Evolutionary conservation across 139 green algal genomes (phyloP).

Genomic region (Auxenochlorella pyrenoidosa): DNA sequence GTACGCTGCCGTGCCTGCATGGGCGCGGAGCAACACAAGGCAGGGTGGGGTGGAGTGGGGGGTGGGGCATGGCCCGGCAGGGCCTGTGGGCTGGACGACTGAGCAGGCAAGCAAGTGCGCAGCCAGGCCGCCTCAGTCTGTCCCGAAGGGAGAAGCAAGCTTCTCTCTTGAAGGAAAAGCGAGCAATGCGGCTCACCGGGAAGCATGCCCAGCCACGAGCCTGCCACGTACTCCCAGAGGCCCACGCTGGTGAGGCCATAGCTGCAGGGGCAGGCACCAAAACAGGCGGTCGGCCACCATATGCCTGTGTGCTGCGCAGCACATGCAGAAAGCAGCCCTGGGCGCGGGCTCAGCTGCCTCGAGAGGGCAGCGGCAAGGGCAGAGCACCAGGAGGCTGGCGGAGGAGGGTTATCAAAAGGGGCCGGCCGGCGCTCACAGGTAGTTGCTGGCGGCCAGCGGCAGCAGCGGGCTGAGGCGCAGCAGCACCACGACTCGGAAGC

Average conservation of each 20-base stretch:
- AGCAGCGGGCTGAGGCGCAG: constrained; percentile 93
- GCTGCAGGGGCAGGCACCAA: background rate
- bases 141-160: too few relatives aligned
- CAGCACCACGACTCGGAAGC: constrained; percentile 93
- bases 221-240: constrained; percentile 82
- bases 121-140: too few relatives aligned
- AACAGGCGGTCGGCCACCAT: background rate
- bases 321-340: too few relatives aligned
- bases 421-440: constrained; percentile 52
- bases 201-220: constrained; percentile 92
- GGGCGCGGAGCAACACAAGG: background rate
- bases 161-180: too few relatives aligned
- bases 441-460: constrained; percentile 91
- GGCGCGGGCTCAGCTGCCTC: too few relatives aligned
- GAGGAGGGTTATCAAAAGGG: background rate
- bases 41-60: background rate
- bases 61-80: too few relatives aligned
- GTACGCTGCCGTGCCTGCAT: constrained; percentile 87
- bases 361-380: too few relatives aligned
- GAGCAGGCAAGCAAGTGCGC: background rate
- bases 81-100: too few relatives aligned
- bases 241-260: constrained; percentile 94
- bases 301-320: background rate
- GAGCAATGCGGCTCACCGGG: constrained; percentile 47
- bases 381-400: too few relatives aligned